Evolutionary conservation across 2,329 filamentous ascomycete species (phyloP), one percentile per base, ranked within the genome.

Genomic region (Penicillium vulpinum): DNA sequence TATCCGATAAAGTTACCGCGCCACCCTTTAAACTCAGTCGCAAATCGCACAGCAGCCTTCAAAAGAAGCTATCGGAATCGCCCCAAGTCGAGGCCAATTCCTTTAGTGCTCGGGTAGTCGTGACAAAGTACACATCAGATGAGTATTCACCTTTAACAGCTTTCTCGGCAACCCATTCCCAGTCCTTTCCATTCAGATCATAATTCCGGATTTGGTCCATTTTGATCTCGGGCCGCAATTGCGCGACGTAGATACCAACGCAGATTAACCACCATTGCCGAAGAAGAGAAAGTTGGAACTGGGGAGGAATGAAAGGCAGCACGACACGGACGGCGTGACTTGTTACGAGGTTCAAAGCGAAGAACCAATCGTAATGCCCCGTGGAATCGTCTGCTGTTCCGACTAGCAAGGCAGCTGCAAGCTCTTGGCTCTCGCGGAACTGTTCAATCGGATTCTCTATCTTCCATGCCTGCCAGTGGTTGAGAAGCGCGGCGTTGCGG

Each of bases 381-480:
- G 62, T 63, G 1, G 57, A 55, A 24, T 66, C 65, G 11, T 11
- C 45, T 16, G 45, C 63, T 0, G 75, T 74, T 9, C 73, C 72
- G 15, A 76, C 69, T 5, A 80, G 62, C 2, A 81, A 58, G 0
- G 76, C 75, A 0, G 80, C 77, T 2, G 84, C 84, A 3, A 82
- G 74, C 56, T 80, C 76, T 62, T 88, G 85, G 1, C 87, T 90
- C 55, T 89, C 83, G 56, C 85, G 83, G 69, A 97, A 95, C 67
- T 92, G 88, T 62, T 83, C 81, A n/a, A 81, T 80, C 0, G 90
- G 88, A 58, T 92, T 81, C 9, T 81, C 76, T 22, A 95, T 80
- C 10, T 82, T 79, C 92, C 92, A 97, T 3, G 89, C 87, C 63
- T 95, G 94, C 91, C 92, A 97, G 77, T 97, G 91, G 64, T 95